Conservation (phyloP, 2,329 filamentous ascomycete genomes). For the Apiospora sp. region DNA sequence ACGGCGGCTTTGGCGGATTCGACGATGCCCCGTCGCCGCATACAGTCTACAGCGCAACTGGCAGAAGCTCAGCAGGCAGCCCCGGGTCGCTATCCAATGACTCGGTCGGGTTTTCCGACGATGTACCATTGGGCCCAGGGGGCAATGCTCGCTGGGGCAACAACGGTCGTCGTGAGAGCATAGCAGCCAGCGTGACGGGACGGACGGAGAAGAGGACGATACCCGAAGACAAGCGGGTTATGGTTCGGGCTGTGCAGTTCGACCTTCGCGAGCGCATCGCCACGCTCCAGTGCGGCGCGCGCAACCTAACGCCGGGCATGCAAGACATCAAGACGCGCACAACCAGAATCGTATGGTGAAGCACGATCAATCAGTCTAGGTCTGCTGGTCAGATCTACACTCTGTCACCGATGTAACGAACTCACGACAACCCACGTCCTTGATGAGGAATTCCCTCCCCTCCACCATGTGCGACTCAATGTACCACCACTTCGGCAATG, state of each 20-base stretch:
- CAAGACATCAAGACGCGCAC: constrained; percentile 56
- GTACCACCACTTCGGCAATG: background rate
- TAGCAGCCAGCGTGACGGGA: constrained; percentile 31
- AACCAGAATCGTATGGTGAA: constrained; percentile 57
- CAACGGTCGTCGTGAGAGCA: constrained; percentile 35
- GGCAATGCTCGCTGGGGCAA: constrained; percentile 54
- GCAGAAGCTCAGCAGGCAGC: constrained; percentile 36
- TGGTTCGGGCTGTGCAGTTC: constrained; percentile 64
- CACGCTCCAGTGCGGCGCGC: constrained; percentile 60
- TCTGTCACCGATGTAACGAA: background rate
- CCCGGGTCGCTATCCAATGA: constrained; percentile 35
- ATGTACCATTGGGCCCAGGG: constrained; percentile 49
- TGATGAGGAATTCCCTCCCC: background rate
- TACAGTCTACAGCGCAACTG: constrained; percentile 41
- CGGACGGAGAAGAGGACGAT: constrained; percentile 44
- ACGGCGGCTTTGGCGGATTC: constrained; percentile 40
- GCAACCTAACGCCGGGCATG: constrained; percentile 55
- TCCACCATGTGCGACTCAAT: background rate
- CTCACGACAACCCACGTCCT: background rate
- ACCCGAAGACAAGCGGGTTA: constrained; percentile 62
- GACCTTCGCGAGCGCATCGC: constrained; percentile 61
- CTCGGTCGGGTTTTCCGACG: constrained; percentile 46
- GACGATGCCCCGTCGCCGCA: constrained; percentile 28
- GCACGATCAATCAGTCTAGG: background rate
- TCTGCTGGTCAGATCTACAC: constrained; percentile 10